Evolutionary conservation across 2,329 filamentous ascomycete species (phyloP).

Genomic region (Emmonsiellopsis sp.): DNA sequence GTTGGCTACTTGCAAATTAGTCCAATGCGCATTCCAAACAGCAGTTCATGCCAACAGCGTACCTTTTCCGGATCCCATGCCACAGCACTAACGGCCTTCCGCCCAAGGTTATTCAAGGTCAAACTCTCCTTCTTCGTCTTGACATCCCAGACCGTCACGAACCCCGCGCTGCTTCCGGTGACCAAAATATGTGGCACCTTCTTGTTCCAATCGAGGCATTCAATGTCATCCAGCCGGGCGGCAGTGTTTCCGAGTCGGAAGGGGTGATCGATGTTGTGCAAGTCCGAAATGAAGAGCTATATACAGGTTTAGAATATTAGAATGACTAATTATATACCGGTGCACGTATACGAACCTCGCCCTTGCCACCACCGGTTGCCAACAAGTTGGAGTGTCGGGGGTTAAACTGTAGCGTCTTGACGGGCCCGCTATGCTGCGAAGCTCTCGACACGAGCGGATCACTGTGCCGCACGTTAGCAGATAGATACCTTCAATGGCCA

Average conservation of each 20-base stretch:
- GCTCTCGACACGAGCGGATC: constrained; percentile 81
- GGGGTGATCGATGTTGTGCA: constrained; percentile 79
- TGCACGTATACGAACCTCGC: constrained; percentile 47
- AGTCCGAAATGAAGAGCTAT: constrained; percentile 79
- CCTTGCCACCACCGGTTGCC: constrained; percentile 86
- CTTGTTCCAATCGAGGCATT: constrained; percentile 96
- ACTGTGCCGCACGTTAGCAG: constrained; percentile 14
- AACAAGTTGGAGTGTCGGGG: constrained; percentile 82
- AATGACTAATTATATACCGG: background rate
- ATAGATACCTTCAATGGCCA: background rate
- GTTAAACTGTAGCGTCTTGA: constrained; percentile 96
- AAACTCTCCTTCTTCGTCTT: constrained; percentile 97
- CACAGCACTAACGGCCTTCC: constrained; percentile 89
- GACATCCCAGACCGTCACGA: constrained; percentile 97
- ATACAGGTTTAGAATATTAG: constrained; percentile 6
- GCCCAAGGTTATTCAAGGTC: constrained; percentile 78
- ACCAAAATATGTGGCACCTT: constrained; percentile 95
- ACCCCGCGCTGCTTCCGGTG: constrained; percentile 84
- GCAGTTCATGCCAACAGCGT: background rate
- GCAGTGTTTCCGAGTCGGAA: constrained; percentile 82
- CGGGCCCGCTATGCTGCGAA: constrained; percentile 80
- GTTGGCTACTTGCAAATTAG: constrained; percentile 49
- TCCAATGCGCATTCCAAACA: constrained; percentile 10
- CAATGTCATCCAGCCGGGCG: constrained; percentile 86
- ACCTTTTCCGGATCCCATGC: constrained; percentile 93